Percentiles rank a stretch among this genome's conserved stretches.
Conservation (phyloP, 2,329 filamentous ascomycete species). For the Hypoxylon sp. region DNA sequence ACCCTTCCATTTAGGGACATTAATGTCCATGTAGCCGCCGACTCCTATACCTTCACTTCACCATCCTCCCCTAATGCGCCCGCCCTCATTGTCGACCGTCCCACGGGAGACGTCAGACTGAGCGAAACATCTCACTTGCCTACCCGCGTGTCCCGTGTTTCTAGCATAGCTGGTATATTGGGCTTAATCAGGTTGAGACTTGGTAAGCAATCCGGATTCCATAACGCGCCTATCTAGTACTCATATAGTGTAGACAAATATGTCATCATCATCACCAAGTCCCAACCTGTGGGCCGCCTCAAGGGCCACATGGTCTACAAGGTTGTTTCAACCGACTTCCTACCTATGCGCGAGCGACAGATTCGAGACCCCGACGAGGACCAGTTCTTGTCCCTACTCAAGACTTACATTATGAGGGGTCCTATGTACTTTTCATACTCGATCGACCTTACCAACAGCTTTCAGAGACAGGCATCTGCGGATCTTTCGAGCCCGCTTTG, state of each 20-base stretch:
- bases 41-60: slow-evolving; percentile 96
- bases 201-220: slow-evolving; percentile 68
- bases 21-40: slow-evolving; percentile 92
- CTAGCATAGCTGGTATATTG: slow-evolving; percentile 94
- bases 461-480: slow-evolving; percentile 90
- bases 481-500: slow-evolving; percentile 83
- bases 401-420: slow-evolving; percentile 83
- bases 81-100: slow-evolving; percentile 89
- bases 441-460: slow-evolving; percentile 95
- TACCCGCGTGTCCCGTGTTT: slow-evolving; percentile 80
- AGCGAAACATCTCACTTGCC: slow-evolving; percentile 83
- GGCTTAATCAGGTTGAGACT: slow-evolving; percentile 94
- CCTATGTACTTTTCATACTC: slow-evolving; percentile 99
- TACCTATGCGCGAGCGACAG: slow-evolving; percentile 92
- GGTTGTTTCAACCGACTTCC: slow-evolving; percentile 89
- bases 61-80: slow-evolving; percentile 92
- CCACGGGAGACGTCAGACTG: slow-evolving; percentile 90
- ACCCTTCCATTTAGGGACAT: slow-evolving; percentile 89
- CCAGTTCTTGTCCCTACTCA: slow-evolving; percentile 86
- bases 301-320: slow-evolving; percentile 98
- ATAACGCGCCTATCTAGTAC: slow-evolving; percentile 1
- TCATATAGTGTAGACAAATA: slow-evolving; percentile 79
- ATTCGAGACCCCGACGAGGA: slow-evolving; percentile 96
- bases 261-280: slow-evolving; percentile 95
- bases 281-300: slow-evolving; percentile 88